phyloP scores from a whole-genome alignment of 306 rosid species.

The Glycine tomentella region DNA sequence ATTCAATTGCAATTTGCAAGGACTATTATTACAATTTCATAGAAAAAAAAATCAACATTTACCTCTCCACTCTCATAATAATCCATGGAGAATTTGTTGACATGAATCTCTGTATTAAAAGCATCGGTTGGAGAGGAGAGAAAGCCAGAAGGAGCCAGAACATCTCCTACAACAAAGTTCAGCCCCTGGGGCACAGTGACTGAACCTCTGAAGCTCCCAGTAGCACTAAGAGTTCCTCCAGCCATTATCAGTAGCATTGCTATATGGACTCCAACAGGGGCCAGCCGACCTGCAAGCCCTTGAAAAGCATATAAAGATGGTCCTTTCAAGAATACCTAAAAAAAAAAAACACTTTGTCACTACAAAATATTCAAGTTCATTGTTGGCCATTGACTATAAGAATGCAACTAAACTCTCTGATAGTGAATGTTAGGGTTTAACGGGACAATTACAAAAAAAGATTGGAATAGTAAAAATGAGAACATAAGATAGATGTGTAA shows the following conservation, averaged over 20 bases:
- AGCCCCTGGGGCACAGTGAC: conserved; percentile 97
- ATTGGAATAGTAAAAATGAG: neutral
- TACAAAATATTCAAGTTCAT: conserved; percentile 20
- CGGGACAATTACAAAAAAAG: neutral
- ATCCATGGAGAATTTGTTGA: conserved; percentile 90
- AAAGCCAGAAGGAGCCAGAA: conserved; percentile 82
- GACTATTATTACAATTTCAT: neutral
- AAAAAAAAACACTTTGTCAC: conserved; percentile 39
- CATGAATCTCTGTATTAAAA: conserved; percentile 91
- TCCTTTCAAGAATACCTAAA: conserved; percentile 87
- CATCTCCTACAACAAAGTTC: conserved; percentile 93
- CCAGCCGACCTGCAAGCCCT: conserved; percentile 91
- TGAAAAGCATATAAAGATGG: conserved; percentile 84
- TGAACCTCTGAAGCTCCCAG: conserved; percentile 96
- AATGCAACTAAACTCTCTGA: neutral
- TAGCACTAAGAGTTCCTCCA: conserved; percentile 92
- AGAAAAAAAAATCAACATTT: conserved; percentile 40
- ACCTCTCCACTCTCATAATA: conserved; percentile 96
- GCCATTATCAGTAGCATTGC: conserved; percentile 89
- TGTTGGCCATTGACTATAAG: conserved; percentile 19
- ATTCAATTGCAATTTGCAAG: conserved; percentile 34
- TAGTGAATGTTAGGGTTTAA: neutral
- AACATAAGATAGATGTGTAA: neutral
- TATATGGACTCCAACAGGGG: conserved; percentile 95
- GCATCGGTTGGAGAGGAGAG: conserved; percentile 81